These are phyloP conservation scores for Hirsutella thompsonii DNA, from an alignment of 2,329 filamentous ascomycete genomes.

Conservation along the genomic window DNA sequence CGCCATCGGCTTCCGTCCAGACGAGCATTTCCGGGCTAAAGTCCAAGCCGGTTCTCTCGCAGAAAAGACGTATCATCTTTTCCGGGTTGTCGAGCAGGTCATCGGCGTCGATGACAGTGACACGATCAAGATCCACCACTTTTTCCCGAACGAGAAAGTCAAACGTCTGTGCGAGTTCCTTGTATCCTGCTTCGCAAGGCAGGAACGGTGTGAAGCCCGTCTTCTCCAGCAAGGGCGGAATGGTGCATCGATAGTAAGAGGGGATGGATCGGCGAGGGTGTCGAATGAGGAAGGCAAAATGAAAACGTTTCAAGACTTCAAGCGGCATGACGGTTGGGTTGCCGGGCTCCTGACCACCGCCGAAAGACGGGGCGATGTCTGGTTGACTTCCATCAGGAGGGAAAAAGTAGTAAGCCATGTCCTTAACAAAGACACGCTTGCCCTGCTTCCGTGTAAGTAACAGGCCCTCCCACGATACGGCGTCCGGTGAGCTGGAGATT, in stretches of 20 bases:
- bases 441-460: constrained; percentile 38
- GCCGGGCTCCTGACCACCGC: constrained; percentile 46
- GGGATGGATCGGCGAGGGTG: constrained; percentile 87
- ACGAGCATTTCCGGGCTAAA: constrained; percentile 68
- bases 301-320: constrained; percentile 63
- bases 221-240: constrained; percentile 68
- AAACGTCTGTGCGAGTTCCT: constrained; percentile 75
- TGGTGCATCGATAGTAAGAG: constrained; percentile 87
- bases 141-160: constrained; percentile 63
- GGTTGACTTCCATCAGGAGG: constrained; percentile 58
- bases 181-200: constrained; percentile 79
- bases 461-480: neutral
- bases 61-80: constrained; percentile 65
- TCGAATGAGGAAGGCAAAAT: constrained; percentile 94
- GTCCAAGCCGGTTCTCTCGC: constrained; percentile 65
- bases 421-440: constrained; percentile 95
- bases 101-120: constrained; percentile 87
- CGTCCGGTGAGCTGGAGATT: neutral
- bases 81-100: constrained; percentile 81
- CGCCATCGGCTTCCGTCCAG: constrained; percentile 68
- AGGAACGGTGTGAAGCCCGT: constrained; percentile 84
- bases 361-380: constrained; percentile 67
- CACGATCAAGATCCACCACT: constrained; percentile 57
- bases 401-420: constrained; percentile 87
- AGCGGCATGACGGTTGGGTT: constrained; percentile 82